Evolutionary conservation across 306 rosid genomes (phyloP).

Genomic region (Begonia loranthoides): DNA sequence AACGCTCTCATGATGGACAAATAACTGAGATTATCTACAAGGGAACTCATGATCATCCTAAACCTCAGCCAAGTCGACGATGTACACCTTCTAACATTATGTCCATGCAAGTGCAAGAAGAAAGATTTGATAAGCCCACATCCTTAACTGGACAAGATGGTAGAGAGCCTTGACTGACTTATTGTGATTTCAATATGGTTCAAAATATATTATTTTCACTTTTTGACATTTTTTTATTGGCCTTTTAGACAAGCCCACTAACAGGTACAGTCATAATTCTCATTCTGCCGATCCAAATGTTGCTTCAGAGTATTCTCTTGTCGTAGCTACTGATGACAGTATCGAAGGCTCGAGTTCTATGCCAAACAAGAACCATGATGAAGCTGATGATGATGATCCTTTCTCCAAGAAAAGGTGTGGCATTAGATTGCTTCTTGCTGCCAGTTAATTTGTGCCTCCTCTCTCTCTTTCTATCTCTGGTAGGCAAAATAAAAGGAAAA

Average conservation of each 20-base stretch:
- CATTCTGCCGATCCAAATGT: slow-evolving; percentile 44
- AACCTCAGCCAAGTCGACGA: slow-evolving; percentile 86
- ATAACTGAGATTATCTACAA: slow-evolving; percentile 89
- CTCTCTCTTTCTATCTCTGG: too few relatives aligned
- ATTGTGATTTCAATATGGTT: slow-evolving; percentile 2
- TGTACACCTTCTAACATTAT: slow-evolving; percentile 42
- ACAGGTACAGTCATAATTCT: slow-evolving; percentile 38
- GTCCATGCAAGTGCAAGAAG: slow-evolving; percentile 60
- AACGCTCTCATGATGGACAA: slow-evolving; percentile 90
- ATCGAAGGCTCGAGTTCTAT: slow-evolving; percentile 42
- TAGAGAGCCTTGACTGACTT: slow-evolving; percentile 19
- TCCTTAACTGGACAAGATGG: slow-evolving; percentile 62
- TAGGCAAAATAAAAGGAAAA: slow-evolving; percentile 4
- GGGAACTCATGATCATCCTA: slow-evolving; percentile 95
- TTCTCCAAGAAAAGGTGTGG: slow-evolving; percentile 74
- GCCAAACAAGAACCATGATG: slow-evolving; percentile 42
- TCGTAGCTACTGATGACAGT: slow-evolving; percentile 36
- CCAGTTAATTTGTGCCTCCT: slow-evolving; percentile 10
- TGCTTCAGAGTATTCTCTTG: slow-evolving; percentile 44
- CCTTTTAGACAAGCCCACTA: slow-evolving; percentile 47
- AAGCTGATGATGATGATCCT: slow-evolving; percentile 69
- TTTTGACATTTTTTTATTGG: slow-evolving; percentile 11
- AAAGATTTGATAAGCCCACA: slow-evolving; percentile 51
- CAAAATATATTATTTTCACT: slow-evolving; percentile 6
- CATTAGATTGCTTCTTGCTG: slow-evolving; percentile 7